Conservation (phyloP, 257 asterid genomes). For the Lavandula angustifolia region DNA sequence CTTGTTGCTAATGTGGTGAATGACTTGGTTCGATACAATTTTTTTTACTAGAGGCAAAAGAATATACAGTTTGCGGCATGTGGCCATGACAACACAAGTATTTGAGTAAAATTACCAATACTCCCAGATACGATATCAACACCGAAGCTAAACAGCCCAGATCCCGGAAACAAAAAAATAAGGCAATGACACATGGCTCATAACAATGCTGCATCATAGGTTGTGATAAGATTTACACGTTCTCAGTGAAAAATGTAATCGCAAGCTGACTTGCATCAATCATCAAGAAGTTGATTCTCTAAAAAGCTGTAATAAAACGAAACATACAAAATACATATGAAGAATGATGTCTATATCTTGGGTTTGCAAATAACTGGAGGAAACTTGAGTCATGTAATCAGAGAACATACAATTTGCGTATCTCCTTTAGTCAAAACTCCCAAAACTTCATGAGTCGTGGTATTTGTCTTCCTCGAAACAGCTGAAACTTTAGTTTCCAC, state of each 20-base stretch:
- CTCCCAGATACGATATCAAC: background rate
- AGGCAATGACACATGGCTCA: too few relatives aligned
- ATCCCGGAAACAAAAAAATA: conserved; percentile 8
- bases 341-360: conserved; percentile 9
- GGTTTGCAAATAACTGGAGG: conserved; percentile 18
- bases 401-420: conserved; percentile 80
- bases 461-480: conserved; percentile 84
- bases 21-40: background rate
- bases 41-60: conserved; percentile 1
- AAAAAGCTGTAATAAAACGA: background rate
- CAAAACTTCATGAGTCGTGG: conserved; percentile 85
- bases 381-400: conserved; percentile 18
- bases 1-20: background rate
- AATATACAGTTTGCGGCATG: background rate
- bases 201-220: conserved; percentile 6
- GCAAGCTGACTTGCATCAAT: conserved; percentile 3
- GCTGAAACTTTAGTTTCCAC: conserved; percentile 94
- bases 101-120: conserved; percentile 3
- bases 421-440: conserved; percentile 79
- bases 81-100: background rate
- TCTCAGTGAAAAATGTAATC: background rate
- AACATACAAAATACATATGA: conserved; percentile 18
- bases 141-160: background rate
- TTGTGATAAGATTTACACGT: conserved; percentile 6
- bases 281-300: background rate